These are phyloP conservation scores for Annulohypoxylon stygium DNA, from an alignment of 495 filamentous ascomycete genomes.

Conservation along the genomic window DNA sequence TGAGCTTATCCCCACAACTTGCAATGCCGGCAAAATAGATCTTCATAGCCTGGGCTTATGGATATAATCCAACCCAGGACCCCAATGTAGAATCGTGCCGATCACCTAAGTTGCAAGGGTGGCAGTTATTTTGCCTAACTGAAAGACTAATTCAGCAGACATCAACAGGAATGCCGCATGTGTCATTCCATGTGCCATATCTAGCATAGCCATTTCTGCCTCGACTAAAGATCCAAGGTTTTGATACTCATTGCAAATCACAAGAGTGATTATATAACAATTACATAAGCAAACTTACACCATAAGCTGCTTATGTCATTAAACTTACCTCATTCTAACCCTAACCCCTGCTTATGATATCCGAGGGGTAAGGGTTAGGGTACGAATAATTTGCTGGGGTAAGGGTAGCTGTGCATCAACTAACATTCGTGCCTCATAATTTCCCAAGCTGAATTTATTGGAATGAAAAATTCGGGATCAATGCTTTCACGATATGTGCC, in stretches of 20 bases:
- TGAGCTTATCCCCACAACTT: slow-evolving; percentile 19
- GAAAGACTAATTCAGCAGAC: too few species aligned
- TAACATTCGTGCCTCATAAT: too few species aligned
- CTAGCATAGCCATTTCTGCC: too few species aligned
- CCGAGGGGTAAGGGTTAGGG: neutral
- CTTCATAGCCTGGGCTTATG: slow-evolving; percentile 24
- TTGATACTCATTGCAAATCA: too few species aligned
- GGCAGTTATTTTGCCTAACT: slow-evolving; percentile 35
- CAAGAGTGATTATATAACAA: neutral
- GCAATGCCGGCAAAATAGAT: slow-evolving; percentile 38
- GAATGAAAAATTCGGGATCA: too few species aligned
- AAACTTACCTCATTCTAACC: neutral
- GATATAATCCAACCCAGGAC: slow-evolving; percentile 1
- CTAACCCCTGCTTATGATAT: neutral
- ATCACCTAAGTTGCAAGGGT: slow-evolving; percentile 29
- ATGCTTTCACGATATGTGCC: too few species aligned
- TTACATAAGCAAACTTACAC: neutral
- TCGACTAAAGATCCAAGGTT: too few species aligned
- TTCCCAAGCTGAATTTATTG: too few species aligned
- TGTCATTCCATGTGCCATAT: too few species aligned
- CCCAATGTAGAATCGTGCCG: slow-evolving; percentile 2
- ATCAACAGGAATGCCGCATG: too few species aligned
- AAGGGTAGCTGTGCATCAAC: too few species aligned
- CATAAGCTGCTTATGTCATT: too few species aligned
- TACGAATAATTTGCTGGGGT: neutral